Base-by-base conservation (phyloP, 208 protist genomes). In the Crithidia fasciculata region DNA sequence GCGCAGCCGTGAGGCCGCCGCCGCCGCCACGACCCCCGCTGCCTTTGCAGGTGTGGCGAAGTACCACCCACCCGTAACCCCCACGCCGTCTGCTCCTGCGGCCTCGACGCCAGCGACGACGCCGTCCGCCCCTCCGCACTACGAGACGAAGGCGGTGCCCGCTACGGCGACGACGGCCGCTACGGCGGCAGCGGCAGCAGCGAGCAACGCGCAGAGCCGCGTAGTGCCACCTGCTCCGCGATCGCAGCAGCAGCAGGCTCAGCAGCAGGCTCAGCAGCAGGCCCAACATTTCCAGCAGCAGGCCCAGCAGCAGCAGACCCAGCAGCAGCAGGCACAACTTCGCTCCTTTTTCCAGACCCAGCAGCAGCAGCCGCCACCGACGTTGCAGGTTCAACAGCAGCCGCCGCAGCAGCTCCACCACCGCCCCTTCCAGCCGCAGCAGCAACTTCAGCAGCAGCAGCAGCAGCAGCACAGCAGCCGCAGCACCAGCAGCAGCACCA, bases 161-260 rank as follows among this genome's bases (percentile, higher is more conserved):
- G 8, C 66, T 4, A 37, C 49, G 15, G 15, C 61, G 16, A 8
- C 61, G n/a, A 13, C 59, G 2, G 13, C n/a, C 28, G 8, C 18
- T 7, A n/a, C 41, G 59, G 8, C n/a, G 9, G 41, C 59, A n/a
- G 16, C 43, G 8, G 15, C 62, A 37, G 4, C 57, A 39, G 13
- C 57, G 6, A 6, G 16, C 57, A 68, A 45, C 37, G 45, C 57
- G 39, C 66, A 66, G 19, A 73, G 28, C 16, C 74, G 74, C 3
- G 74, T 78, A 18, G 44, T 78, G 66, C 74, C 66, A 13, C 74
- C 74, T 6, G 74, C 66, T n/a, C 74, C 74, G 19, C 74, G 74
- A 8, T 78, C 74, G 2, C 74, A 57, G 49, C 69, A 73, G 50
- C 69, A 73, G 50, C 57, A 64, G 5, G 57, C 64, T 13, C 64